Evolutionary conservation across 495 filamentous ascomycete genomes (phyloP).

Genomic region (Daldinia decipiens): DNA sequence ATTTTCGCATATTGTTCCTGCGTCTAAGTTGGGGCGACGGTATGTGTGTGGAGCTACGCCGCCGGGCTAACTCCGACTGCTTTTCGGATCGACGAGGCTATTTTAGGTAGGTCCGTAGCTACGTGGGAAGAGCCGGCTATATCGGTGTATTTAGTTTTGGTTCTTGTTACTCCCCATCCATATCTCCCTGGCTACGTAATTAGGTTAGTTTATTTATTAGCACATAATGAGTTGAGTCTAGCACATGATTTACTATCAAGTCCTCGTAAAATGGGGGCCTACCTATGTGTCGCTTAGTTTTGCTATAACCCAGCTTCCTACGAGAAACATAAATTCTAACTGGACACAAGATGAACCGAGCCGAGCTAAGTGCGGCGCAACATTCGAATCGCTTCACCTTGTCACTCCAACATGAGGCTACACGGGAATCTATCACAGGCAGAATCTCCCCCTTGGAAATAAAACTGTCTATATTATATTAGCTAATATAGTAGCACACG

Average conservation of each 20-base stretch:
- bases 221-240: neutral
- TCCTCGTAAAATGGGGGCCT: slow-evolving; percentile 2
- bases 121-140: neutral
- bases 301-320: slow-evolving; percentile 10
- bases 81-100: slow-evolving; percentile 28
- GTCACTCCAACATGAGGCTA: too few relatives aligned
- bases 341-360: slow-evolving; percentile 7
- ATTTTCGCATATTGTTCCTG: neutral
- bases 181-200: too few relatives aligned
- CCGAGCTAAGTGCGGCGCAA: slow-evolving; percentile 14
- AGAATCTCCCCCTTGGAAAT: neutral
- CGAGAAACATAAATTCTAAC: slow-evolving; percentile 2
- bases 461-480: slow-evolving; percentile 23
- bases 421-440: slow-evolving; percentile 4
- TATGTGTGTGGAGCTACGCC: neutral
- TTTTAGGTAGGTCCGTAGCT: slow-evolving; percentile 30
- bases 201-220: neutral
- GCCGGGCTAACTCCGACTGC: neutral
- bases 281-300: neutral
- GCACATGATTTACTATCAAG: neutral
- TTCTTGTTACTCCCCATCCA: too few relatives aligned
- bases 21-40: too few relatives aligned
- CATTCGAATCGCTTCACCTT: slow-evolving; percentile 1
- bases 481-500: slow-evolving; percentile 28
- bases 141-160: neutral